Base-by-base conservation (phyloP, 345 rosid species). In the Camelina sativa region DNA sequence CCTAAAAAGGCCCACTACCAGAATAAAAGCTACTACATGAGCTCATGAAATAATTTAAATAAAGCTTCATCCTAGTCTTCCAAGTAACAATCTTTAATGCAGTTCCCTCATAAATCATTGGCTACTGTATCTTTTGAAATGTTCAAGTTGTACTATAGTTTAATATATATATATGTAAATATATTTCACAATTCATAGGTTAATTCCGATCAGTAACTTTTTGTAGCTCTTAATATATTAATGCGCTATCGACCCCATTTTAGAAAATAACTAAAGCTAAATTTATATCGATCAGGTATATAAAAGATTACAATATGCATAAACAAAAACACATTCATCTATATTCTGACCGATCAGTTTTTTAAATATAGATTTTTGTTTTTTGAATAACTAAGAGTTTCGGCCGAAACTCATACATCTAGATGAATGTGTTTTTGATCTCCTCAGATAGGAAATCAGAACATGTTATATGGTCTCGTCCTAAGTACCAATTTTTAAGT, bases 1-100 rank as follows among this genome's bases (percentile, higher is more conserved):
- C 57, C 47, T 70, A 47, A 71, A 58, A 58, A 47, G 4, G 56
- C 46, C 30, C 28, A 37, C n/a, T 62, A 28, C 71, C 38, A 19
- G 63, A 57, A 64, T 63, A 73, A 74, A 57, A 65, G 66, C 72
- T 73, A 58, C 48, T 58, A 11, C 32, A 47, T 34, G 47, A 65
- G 16, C 71, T 63, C n/a, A n/a, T n/a, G n/a, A n/a, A 46, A 35
- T 46, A 46, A 55, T 34, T 46, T 11, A 5, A 52, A n/a, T 4
- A 65, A 56, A 43, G 64, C 37, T 44, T 73, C 16, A 32, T 19
- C 37, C 34, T 54, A 15, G 22, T 63, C 38, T 23, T 43, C 32
- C 46, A 52, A 41, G 43, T 62, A 62, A 17, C 30, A 17, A 40
- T 28, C 41, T 20, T 19, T 19, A 52, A 40, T 72, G 54, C 54